phyloP scores from a whole-genome alignment of 2,329 filamentous ascomycete genomes.

The Apiospora malaysiana region DNA sequence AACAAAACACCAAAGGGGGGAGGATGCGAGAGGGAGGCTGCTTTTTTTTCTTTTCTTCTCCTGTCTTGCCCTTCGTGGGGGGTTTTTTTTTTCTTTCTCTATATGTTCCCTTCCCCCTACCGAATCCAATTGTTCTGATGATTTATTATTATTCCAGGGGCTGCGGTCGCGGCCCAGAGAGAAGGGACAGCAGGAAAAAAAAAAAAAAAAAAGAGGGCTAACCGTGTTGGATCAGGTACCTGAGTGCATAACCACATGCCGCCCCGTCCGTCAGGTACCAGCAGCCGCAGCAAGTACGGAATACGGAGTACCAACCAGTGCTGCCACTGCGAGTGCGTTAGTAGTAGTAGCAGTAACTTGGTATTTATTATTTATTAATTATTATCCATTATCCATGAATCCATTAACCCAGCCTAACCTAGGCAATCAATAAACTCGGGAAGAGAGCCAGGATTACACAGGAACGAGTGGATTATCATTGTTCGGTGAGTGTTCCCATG shows the following conservation, averaged over 20 bases:
- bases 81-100: neutral
- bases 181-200: neutral
- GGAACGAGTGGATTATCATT: neutral
- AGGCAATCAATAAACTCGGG: slow-evolving; percentile 8
- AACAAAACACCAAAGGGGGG: neutral
- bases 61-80: neutral
- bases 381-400: no score
- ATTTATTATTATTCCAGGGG: slow-evolving; percentile 8
- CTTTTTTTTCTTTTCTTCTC: neutral
- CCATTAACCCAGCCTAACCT: neutral
- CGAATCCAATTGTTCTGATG: slow-evolving; percentile 10
- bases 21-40: neutral
- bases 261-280: neutral
- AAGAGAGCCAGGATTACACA: neutral
- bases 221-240: slow-evolving; percentile 2
- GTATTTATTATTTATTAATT: no score
- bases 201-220: neutral
- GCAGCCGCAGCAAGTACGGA: no score
- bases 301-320: no score
- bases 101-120: neutral
- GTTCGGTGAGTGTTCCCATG: no score
- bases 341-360: no score
- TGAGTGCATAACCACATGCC: neutral
- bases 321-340: no score
- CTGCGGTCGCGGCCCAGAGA: neutral